Percentiles rank a stretch among this genome's conserved stretches.
Evolutionary conservation across 2,329 filamentous ascomycete genomes (phyloP).

Genomic region (Phialophora tarda): DNA sequence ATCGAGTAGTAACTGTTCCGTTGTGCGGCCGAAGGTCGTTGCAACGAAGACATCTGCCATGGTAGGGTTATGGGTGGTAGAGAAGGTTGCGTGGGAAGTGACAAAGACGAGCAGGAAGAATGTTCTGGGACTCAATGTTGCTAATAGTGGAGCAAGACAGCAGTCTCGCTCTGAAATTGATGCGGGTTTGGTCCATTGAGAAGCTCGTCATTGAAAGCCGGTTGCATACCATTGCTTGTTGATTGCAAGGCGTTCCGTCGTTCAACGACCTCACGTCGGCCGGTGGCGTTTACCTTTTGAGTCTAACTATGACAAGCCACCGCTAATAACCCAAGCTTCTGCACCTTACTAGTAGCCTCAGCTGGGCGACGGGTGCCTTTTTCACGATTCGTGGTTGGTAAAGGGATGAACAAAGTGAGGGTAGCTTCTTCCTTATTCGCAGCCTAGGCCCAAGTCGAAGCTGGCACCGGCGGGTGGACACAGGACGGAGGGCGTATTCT

Average conservation of each 20-base stretch:
- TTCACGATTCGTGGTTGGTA: neutral
- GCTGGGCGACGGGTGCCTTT: neutral
- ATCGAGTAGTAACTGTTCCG: constrained; percentile 16
- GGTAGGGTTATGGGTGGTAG: neutral
- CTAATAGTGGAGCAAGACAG: neutral
- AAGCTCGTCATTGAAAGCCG: neutral
- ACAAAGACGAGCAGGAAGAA: neutral
- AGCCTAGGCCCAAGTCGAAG: neutral
- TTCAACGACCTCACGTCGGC: neutral
- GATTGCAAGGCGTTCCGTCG: neutral
- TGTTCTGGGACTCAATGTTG: neutral
- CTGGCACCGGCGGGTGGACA: neutral
- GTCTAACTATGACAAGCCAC: neutral
- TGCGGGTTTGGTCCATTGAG: neutral
- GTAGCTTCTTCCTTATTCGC: neutral
- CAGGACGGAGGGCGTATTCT: neutral
- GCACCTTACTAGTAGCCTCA: neutral
- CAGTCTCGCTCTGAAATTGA: neutral
- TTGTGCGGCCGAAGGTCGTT: neutral
- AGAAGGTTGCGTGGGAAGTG: neutral
- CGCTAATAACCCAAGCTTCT: neutral
- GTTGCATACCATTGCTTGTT: neutral
- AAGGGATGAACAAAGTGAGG: neutral
- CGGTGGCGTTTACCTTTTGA: neutral
- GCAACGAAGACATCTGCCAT: constrained; percentile 22